A percentile compares a stretch with the other conserved stretches of the same genome.
phyloP scores from a whole-genome alignment of 2,329 filamentous ascomycete species.

The Nemania bipapillata region DNA sequence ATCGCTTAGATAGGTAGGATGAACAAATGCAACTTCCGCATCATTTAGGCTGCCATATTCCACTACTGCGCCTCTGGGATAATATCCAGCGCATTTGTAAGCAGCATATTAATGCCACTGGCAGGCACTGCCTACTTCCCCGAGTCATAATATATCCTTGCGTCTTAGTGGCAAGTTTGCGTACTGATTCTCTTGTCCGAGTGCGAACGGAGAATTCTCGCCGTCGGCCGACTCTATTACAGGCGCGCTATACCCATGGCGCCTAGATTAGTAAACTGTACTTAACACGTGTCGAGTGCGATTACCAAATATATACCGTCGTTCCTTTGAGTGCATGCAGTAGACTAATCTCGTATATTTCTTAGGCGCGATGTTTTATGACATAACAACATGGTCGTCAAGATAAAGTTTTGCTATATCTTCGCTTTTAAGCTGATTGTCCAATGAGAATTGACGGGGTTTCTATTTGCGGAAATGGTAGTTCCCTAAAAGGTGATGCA shows the following conservation, averaged over 20 bases:
- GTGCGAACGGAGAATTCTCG: background rate
- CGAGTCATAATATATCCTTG: background rate
- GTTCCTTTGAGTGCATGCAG: background rate
- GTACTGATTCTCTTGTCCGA: background rate
- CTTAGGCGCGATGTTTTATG: background rate
- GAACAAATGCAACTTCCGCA: conserved; percentile 1
- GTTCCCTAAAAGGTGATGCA: background rate
- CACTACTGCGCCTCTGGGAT: conserved; percentile 21
- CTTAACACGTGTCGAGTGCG: background rate
- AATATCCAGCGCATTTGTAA: background rate
- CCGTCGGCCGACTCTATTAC: background rate
- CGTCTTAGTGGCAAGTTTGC: background rate
- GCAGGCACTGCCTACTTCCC: conserved; percentile 14
- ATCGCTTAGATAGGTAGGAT: conserved; percentile 11
- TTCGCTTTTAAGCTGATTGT: background rate
- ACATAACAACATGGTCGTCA: background rate
- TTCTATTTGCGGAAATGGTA: conserved; percentile 2
- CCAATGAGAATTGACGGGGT: conserved; percentile 22
- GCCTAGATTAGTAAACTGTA: background rate
- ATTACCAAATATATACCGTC: background rate
- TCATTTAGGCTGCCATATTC: background rate
- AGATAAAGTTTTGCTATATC: conserved; percentile 22
- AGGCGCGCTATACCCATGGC: background rate
- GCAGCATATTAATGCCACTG: background rate
- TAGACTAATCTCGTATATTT: background rate